A percentile compares a stretch with the other conserved stretches of the same genome.
phyloP scores from a whole-genome alignment of 179 eudicot species.

The Camellia oleifera region DNA sequence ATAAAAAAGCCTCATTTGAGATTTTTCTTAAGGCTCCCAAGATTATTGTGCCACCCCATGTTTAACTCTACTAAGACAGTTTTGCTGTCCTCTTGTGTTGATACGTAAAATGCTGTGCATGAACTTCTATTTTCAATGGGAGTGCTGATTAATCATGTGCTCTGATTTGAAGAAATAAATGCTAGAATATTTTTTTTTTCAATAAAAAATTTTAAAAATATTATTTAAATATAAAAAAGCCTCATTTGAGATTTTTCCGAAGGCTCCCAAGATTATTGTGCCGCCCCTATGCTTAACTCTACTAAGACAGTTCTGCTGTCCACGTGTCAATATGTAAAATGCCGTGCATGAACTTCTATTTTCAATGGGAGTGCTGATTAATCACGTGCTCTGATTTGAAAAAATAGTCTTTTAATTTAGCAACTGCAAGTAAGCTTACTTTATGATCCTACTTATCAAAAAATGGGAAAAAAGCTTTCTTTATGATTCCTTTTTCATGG shows the following conservation, averaged over 20 bases:
- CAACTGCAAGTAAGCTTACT: not conserved
- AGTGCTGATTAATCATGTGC: not conserved
- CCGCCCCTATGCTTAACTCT: not conserved
- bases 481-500: constrained; percentile 19
- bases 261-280: too few species aligned
- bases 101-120: not conserved
- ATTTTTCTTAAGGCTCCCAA: too few species aligned
- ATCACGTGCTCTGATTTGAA: not conserved
- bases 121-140: not conserved
- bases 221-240: too few species aligned
- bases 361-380: not conserved
- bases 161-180: too few species aligned
- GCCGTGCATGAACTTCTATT: not conserved
- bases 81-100: not conserved
- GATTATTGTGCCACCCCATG: too few species aligned
- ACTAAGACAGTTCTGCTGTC: not conserved
- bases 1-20: too few species aligned
- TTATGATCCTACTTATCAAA: constrained; percentile 3
- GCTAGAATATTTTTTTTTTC: too few species aligned
- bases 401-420: not conserved
- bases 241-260: too few species aligned
- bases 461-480: not conserved
- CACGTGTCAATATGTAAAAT: not conserved
- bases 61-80: not conserved
- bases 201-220: too few species aligned